Evolutionary conservation across 2,329 filamentous ascomycete species (phyloP), one percentile per base, ranked within the genome.

Genomic region (Paecilomyces formosus): DNA sequence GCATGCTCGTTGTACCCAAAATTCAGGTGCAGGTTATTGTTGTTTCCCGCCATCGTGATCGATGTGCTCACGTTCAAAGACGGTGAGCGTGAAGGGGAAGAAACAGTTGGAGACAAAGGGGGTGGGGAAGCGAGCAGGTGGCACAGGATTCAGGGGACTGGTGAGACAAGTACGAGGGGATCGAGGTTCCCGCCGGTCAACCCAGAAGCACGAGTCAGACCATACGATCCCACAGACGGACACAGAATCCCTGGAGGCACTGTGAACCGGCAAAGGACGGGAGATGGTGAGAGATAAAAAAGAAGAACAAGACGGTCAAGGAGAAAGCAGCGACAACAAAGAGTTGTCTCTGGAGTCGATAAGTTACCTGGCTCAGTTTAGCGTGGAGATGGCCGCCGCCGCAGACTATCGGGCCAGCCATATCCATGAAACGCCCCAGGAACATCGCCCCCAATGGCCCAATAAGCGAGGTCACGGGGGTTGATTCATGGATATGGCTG

Each of bases 1-100:
- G 87, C 84, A 74, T 85, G 86, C 72, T 82, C 83, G 74, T 83
- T 87, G 70, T 78, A 79, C 62, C 76, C 77, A 67, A 78, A 78
- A 67, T 79, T 78, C 68, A 78, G 68, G 61, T 78, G 74, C 57
- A 76, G 70, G 60, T 76, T 75, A 62, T 76, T 76, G 75, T 88
- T 88, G 70, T 89, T 81, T 58, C 88, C 81, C 67, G 86, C 86
- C 75, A 77, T 78, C 56, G 60, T 72, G 66, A 79, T 79, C 66
- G 76, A 54, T 54, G 52, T 52, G 21, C 21, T 80, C 81, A 85
- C 83, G 60, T 70, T 78, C 60, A 55, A 57, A 55, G 60, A 45
- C 12, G 35, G 57, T 56, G 53, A 55, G 45, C 49, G 45, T 57
- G 45, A 54, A 54, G 52, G 53, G 31, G 26, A 56, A 31, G 55